Evolutionary conservation across 2,329 filamentous ascomycete genomes (phyloP), one percentile per base, ranked within the genome.

Genomic region (Exophiala xenobiotica): DNA sequence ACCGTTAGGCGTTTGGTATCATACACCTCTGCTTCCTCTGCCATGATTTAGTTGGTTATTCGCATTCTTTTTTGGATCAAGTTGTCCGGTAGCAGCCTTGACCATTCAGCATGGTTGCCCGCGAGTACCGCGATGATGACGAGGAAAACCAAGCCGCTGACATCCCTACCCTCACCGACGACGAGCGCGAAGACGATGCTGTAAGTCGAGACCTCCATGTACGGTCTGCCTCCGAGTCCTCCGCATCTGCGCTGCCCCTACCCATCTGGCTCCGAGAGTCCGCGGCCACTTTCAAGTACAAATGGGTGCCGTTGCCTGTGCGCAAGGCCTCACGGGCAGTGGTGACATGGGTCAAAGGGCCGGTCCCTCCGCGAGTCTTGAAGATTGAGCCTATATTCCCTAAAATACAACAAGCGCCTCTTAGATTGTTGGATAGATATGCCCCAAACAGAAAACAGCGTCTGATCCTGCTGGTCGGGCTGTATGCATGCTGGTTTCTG

Each of bases 241-340:
- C 56, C 20, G 43, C 51, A 8, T 41, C 39, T 9, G 50, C 46
- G 22, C 53, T 60, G 2, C 61, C 63, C 9, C 60, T 76, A 18
- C 74, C 74, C 27, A 65, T 76, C 48, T 77, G 74, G 74, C 59
- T 77, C 51, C 68, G 67, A 49, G 73, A 76, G 55, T 73, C 72
- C 6, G 74, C 73, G 46, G 71, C 70, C 46, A 70, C 71, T 2
- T 75, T 74, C 54, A 71, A 66, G 56, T 76, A 70, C 70, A 65
- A 65, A 60, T 77, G 74, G 74, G 68, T 77, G 4, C 74, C 74
- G 3, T 57, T 74, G 12, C 70, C 71, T 0, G 40, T 76, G 14
- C 65, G 74, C 42, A 74, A 74, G 48, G 70, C 67, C 39, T 72
- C 64, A 38, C 67, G 74, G 39, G 67, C 71, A 14, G 69, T 70